phyloP scores from a whole-genome alignment of 2,329 filamentous ascomycete genomes.

The Ascochyta pisi region DNA sequence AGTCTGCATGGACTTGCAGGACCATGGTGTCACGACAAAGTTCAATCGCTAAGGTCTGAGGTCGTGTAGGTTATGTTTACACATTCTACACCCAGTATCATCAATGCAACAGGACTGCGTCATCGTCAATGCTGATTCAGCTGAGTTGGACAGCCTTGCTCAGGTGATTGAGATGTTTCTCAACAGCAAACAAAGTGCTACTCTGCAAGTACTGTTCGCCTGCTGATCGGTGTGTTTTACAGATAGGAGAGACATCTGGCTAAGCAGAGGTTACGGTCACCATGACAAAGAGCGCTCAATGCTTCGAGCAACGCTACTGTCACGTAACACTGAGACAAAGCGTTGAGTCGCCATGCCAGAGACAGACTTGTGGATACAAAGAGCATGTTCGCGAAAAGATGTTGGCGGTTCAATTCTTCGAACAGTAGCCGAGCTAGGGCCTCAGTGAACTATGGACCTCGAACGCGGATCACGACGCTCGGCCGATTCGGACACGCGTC shows the following conservation, averaged over 20 bases:
- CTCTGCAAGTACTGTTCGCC: neutral
- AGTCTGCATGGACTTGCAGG: slow-evolving; percentile 3
- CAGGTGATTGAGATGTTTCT: neutral
- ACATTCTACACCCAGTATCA: neutral
- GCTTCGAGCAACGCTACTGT: neutral
- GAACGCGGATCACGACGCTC: neutral
- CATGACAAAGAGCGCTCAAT: neutral
- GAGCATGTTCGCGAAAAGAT: no score
- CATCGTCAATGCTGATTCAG: neutral
- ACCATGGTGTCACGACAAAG: neutral
- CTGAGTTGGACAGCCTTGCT: neutral
- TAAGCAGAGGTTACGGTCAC: neutral
- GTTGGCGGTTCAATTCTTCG: neutral
- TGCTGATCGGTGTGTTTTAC: neutral
- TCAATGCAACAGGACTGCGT: neutral
- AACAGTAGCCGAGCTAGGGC: neutral
- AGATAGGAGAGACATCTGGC: neutral
- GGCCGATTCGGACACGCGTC: slow-evolving; percentile 2
- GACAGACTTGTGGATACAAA: no score
- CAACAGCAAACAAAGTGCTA: neutral
- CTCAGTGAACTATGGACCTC: neutral
- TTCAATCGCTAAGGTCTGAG: neutral
- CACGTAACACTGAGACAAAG: neutral
- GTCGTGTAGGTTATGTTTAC: neutral
- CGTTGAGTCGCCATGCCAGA: no score